Conservation (phyloP, 208 protist species). For the Kentomonas sorsogonicus region DNA sequence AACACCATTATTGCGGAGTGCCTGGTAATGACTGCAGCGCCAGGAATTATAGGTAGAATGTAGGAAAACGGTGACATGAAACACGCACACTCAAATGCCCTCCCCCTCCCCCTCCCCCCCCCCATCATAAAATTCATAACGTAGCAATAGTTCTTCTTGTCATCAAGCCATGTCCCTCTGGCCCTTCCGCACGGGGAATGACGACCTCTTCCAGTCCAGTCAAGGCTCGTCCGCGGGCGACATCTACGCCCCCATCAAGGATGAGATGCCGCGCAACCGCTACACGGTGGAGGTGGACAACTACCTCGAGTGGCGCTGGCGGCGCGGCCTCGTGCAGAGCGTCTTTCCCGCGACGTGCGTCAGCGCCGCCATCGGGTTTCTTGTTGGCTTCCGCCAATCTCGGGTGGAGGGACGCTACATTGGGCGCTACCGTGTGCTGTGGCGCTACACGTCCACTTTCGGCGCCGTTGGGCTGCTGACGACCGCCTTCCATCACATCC, state of each 20-base stretch:
- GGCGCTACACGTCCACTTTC: constrained; percentile 78
- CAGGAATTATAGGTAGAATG: too few relatives aligned
- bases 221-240: constrained; percentile 19
- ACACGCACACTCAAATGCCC: constrained; percentile 1
- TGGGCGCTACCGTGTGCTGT: constrained; percentile 68
- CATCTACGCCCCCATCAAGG: constrained; percentile 71
- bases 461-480: constrained; percentile 63
- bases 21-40: too few relatives aligned
- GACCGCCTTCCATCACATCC: constrained; percentile 65
- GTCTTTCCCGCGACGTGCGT: constrained; percentile 76
- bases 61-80: too few relatives aligned
- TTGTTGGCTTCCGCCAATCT: constrained; percentile 67
- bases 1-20: too few relatives aligned
- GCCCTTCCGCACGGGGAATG: constrained; percentile 84
- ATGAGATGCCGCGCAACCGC: constrained; percentile 46
- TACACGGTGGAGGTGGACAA: constrained; percentile 61
- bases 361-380: constrained; percentile 46
- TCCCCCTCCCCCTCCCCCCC: background rate
- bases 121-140: background rate
- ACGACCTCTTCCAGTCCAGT: constrained; percentile 68
- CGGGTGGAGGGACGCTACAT: constrained; percentile 74
- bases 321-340: constrained; percentile 66
- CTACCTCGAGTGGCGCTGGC: constrained; percentile 83
- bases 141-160: background rate
- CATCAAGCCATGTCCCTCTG: constrained; percentile 51